These are phyloP conservation scores for Sextonia rubra DNA, from an alignment of 164 flowering plant genomes.

Conservation along the genomic window DNA sequence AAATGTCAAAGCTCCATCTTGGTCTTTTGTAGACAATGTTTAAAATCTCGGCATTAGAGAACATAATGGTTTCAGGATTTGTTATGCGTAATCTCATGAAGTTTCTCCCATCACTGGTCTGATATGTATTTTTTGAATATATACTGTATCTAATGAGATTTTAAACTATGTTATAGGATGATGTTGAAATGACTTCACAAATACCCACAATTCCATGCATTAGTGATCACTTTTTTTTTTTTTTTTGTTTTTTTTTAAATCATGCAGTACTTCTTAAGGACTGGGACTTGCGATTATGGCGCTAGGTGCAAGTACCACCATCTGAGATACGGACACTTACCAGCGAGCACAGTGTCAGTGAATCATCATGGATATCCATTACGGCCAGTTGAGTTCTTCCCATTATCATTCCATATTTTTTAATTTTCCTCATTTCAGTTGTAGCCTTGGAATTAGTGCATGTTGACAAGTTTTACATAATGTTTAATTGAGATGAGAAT, in stretches of 20 bases:
- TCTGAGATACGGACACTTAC: constrained; percentile 64
- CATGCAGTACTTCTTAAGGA: constrained; percentile 78
- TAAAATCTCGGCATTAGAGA: neutral
- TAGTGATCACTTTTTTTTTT: neutral
- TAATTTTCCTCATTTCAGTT: neutral
- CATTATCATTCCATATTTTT: neutral
- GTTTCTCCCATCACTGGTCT: neutral
- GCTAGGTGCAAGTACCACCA: constrained; percentile 94
- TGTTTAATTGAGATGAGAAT: neutral
- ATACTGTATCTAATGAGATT: neutral
- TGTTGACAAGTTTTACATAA: neutral
- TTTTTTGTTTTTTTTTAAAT: neutral
- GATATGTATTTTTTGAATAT: neutral
- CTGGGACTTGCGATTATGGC: constrained; percentile 91
- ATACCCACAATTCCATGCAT: neutral
- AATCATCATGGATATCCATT: constrained; percentile 82
- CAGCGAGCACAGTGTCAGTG: constrained; percentile 43
- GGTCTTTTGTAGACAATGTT: neutral
- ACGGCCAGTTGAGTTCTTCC: constrained; percentile 60
- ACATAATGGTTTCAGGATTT: neutral
- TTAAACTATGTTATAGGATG: neutral
- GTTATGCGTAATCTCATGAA: neutral
- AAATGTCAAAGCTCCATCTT: neutral
- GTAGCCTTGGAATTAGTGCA: neutral
- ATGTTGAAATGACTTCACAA: neutral